Base-by-base conservation (phyloP, 768 basidiomycete species). In the Daedaleopsis nitida region DNA sequence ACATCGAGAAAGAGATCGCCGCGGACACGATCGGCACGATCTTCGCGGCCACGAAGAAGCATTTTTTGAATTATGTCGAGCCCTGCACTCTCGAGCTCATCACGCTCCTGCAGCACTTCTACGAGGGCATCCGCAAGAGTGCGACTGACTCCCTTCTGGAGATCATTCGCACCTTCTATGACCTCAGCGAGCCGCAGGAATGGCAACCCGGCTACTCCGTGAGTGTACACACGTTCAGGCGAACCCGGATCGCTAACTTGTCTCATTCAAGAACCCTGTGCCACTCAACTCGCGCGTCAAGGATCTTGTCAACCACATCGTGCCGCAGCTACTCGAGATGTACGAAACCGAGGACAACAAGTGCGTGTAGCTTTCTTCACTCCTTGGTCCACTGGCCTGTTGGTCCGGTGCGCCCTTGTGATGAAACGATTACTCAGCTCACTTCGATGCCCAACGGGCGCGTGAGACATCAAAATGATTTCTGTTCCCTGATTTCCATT, bases 1-100 rank as follows among this genome's bases (percentile, higher is more conserved):
- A 96, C 45, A 94, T 98, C 58, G 97, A 99, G 81, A 99, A 99
- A 77, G 97, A 99, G 80, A 97, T 98, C 62, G 96, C 97, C 21
- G 94, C 94, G 24, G 96, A 98, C 72, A 94, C 96, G 5, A 88
- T 98, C 65, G 95, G 96, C 62, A 89, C 91, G 38, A 76, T 99
- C 63, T 98, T 98, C 72, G 81, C 85, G 34, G 83, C 91, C 12
- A 94, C 92, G 34, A 86, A 87, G 68, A 76, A 74, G 50, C 88
- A 92, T 69, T 98, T 96, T 87, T 80, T 98, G 68, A 94, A 94
- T 5, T 98, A 84, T 71, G 86, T 98, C 64, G 95, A 98, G 77
- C 78, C 82, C 64, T 88, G 84, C 67, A 86, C 91, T 49, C 77
- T 93, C 54, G 88, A 90, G 68, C 86, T 99, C 54, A 81, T 93